Percentiles rank a stretch among this genome's conserved stretches.
phyloP scores from a whole-genome alignment of 139 green algal genomes.

The Marvania coccoides region DNA sequence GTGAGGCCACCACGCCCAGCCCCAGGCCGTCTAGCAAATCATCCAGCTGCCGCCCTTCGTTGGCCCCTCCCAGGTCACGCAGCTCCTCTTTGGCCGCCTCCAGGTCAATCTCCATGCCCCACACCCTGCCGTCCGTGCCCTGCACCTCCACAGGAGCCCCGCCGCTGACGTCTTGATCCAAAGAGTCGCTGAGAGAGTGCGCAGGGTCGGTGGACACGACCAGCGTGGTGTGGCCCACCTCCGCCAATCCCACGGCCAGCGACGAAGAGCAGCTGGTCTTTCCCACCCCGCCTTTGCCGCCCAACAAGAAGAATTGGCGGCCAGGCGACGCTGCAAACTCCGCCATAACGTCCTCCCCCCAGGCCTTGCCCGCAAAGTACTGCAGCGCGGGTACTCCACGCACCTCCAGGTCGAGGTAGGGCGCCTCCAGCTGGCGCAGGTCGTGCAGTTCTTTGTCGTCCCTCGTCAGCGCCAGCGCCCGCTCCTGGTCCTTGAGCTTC shows the following conservation, averaged over 20 bases:
- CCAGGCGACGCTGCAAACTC: slow-evolving; percentile 2
- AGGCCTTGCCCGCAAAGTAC: slow-evolving; percentile 76
- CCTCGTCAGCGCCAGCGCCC: slow-evolving; percentile 67
- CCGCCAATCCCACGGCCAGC: slow-evolving; percentile 67
- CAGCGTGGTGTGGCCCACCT: slow-evolving; percentile 69
- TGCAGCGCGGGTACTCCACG: slow-evolving; percentile 81
- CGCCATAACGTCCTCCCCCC: slow-evolving; percentile 34
- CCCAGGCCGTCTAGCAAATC: slow-evolving; percentile 75
- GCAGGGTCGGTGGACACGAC: slow-evolving; percentile 97
- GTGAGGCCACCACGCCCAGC: slow-evolving; percentile 61
- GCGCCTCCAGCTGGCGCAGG: slow-evolving; percentile 64
- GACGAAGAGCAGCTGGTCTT: slow-evolving; percentile 86
- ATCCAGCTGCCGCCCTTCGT: slow-evolving; percentile 45
- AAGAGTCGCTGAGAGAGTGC: slow-evolving; percentile 91
- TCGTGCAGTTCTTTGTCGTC: slow-evolving; percentile 44
- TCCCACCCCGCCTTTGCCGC: slow-evolving; percentile 96
- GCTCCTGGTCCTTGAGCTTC: slow-evolving; percentile 81
- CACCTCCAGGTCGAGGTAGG: slow-evolving; percentile 92
- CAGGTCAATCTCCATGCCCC: slow-evolving; percentile 79
- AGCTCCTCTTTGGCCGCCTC: slow-evolving; percentile 66
- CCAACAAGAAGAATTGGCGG: slow-evolving; percentile 69
- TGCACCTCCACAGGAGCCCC: slow-evolving; percentile 77
- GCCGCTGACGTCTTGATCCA: slow-evolving; percentile 89
- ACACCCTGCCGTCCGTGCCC: slow-evolving; percentile 71
- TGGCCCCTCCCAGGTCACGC: slow-evolving; percentile 21